Base-by-base conservation (phyloP, 306 rosid species). In the Malus orientalis region DNA sequence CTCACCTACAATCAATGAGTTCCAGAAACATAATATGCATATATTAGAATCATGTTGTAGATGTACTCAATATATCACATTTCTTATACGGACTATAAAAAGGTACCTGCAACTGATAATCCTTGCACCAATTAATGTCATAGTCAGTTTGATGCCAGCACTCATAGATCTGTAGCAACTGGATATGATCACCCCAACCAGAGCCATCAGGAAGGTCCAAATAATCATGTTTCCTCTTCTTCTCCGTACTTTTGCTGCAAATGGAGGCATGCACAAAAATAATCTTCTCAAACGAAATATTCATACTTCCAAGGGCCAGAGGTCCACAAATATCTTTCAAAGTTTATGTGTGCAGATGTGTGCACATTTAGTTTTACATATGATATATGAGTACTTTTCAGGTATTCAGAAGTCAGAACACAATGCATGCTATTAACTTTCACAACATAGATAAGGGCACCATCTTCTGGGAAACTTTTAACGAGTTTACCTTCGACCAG, bases 171-270 rank as follows among this genome's bases (percentile, higher is more conserved):
- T 95, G 97, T 64, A 95, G 87, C 85, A 92, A 89, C 53, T 92
- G 97, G 79, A 95, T 90, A 77, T 95, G 97, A 79, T 95, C 98
- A 76, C 97, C 98, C 88, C 86, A 89, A 74, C 98, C 98, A 80
- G 85, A 89, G 70, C 97, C 97, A 89, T 90, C 97, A 79, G 97
- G 97, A 87, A 92, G 93, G 76, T 84, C 87, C 80, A 82, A 33
- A 60, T 74, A 64, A 40, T 80, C 66, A 25, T 81, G 89, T 75
- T 95, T 95, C 90, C 97, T 90, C 87, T 90, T 95, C 84, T 88
- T 95, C 70, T 92, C 97, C 32, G 79, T 62, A 81, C 71, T 85
- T 77, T 88, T 88, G 82, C 98, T 92, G 84, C 82, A 77, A 70
- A 51, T 32, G 71, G 73, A 78, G 80, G 69, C 30, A 72, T 36